Evolutionary conservation across 1,284 basidiomycete species (phyloP).

Genomic region (Heliocybe sulcata): DNA sequence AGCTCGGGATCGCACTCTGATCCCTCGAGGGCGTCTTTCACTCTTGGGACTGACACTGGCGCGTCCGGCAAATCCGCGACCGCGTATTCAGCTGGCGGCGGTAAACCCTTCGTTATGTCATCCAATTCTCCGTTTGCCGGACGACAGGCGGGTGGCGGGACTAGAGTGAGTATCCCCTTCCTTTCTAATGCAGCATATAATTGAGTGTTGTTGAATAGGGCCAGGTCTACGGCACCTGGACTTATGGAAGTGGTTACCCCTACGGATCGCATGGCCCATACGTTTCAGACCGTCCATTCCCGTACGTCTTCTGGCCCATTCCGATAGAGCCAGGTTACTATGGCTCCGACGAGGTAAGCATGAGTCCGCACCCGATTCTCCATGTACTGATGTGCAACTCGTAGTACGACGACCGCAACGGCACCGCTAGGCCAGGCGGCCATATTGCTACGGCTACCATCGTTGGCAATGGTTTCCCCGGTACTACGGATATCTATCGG

Average conservation of each 20-base stretch:
- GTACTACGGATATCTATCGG: conserved; percentile 14
- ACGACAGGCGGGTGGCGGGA: conserved; percentile 6
- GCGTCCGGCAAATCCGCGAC: background rate
- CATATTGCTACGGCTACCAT: conserved; percentile 9
- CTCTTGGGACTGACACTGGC: too few species aligned
- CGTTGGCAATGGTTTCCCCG: conserved; percentile 2
- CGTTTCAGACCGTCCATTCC: conserved; percentile 12
- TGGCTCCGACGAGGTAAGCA: conserved; percentile 13
- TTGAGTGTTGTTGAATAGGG: too few species aligned
- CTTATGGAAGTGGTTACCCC: conserved; percentile 16
- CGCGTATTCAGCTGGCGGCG: conserved; percentile 2
- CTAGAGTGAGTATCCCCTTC: conserved; percentile 6
- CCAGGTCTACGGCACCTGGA: conserved; percentile 10
- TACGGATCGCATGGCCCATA: conserved; percentile 10
- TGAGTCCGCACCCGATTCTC: background rate
- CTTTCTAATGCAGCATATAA: too few species aligned
- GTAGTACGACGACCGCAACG: conserved; percentile 12
- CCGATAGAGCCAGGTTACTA: conserved; percentile 13
- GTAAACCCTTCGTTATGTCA: conserved; percentile 1
- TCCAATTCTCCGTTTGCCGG: conserved; percentile 4
- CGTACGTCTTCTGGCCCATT: conserved; percentile 17
- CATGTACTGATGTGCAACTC: conserved; percentile 1
- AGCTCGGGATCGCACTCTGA: too few species aligned
- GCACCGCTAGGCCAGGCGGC: conserved; percentile 14
- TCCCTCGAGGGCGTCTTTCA: too few species aligned